Evolutionary conservation across 2,329 filamentous ascomycete genomes (phyloP), one percentile per base, ranked within the genome.

Genomic region (Botrytis deweyae): DNA sequence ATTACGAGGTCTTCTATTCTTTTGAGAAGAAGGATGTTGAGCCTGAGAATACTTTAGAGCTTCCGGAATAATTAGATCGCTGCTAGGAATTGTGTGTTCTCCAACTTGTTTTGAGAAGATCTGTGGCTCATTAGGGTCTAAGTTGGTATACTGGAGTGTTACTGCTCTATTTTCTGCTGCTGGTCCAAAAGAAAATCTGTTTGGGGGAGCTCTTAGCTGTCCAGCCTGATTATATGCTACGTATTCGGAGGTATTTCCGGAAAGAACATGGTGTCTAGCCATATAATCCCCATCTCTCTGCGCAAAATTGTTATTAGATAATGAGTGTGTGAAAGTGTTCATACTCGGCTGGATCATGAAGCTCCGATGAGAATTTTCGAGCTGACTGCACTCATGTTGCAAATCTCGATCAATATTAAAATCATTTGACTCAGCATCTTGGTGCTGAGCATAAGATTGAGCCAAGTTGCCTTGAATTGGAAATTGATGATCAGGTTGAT

Each of bases 281-380:
- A 38, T 20, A 1, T 29, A 3, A 25, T 9, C 3, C 2, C 22
- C 22, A 25, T 0, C 10, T 29, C 22, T 5, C 4, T 40, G 14
- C 33, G 6, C 2, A 20, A 22, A 44, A 0, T 16, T 0, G 2
- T 36, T 5, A 36, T 7, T 14, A 4, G 16, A n/a, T 38, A 29
- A 7, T 4, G 4, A 1, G 1, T 6, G 33, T 18, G 33, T 4
- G 7, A 9, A 8, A 1, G 2, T n/a, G 6, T 38, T n/a, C 6
- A 10, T 12, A 38, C 10, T n/a, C 1, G 10, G 12, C 44, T 40
- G 2, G 1, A 9, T 9, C 4, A 29, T 14, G 4, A 25, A 12
- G 9, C 4, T 4, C 2, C 1, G 25, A 20, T 29, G 6, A 14
- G 0, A 0, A 4, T 29, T 22, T 2, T 18, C 4, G 4, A 40